Percentiles rank a stretch among this genome's conserved stretches.
Conservation (phyloP, 2,329 filamentous ascomycete species). For the Fusarium robinianum region DNA sequence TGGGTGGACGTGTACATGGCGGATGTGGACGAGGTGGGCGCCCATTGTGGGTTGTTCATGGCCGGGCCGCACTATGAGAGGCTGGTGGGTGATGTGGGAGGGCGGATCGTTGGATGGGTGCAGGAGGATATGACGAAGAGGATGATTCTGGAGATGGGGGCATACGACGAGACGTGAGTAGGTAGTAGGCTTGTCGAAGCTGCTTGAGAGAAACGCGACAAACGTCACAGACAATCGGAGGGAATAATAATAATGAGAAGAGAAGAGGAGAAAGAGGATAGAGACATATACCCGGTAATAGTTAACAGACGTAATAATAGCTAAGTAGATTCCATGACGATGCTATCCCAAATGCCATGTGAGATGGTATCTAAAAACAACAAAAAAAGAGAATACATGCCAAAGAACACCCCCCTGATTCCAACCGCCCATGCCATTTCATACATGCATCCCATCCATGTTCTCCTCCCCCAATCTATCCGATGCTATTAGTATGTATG, state of each 20-base stretch:
- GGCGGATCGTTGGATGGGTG: constrained; percentile 71
- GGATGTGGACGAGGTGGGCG: constrained; percentile 81
- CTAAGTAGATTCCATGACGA: constrained; percentile 21
- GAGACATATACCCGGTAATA: too few species aligned
- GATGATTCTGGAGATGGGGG: constrained; percentile 39
- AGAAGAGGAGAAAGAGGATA: neutral
- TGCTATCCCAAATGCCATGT: constrained; percentile 23
- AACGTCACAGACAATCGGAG: too few species aligned
- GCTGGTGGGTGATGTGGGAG: constrained; percentile 75
- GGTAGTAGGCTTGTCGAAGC: neutral
- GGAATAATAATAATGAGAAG: too few species aligned
- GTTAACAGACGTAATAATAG: too few species aligned
- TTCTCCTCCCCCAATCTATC: constrained; percentile 14
- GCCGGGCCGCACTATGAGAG: constrained; percentile 72
- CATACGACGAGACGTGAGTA: constrained; percentile 1
- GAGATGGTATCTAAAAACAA: constrained; percentile 36
- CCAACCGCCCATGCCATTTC: constrained; percentile 9
- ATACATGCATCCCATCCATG: constrained; percentile 13
- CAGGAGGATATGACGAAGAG: constrained; percentile 60
- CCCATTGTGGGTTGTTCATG: constrained; percentile 83
- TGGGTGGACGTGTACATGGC: constrained; percentile 85
- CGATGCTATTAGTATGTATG: constrained; percentile 27
- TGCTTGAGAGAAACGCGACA: neutral
- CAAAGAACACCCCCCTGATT: constrained; percentile 20
- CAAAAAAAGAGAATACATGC: constrained; percentile 24